phyloP scores from a whole-genome alignment of 352 stramenopile genomes.

The Peronosclerospora sorghi region DNA sequence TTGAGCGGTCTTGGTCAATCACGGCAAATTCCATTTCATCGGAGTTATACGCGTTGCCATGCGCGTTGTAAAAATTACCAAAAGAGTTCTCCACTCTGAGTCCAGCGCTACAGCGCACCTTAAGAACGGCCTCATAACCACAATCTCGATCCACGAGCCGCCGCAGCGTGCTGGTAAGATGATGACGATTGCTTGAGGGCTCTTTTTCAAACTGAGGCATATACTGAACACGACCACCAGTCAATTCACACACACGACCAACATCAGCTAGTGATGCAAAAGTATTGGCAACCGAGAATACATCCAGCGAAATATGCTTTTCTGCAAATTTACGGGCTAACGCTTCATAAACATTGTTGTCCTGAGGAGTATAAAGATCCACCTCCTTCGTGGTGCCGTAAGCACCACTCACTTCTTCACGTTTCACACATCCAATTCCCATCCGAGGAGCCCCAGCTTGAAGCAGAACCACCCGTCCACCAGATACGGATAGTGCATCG shows the following conservation, averaged over 20 bases:
- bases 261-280: constrained; percentile 77
- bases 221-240: constrained; percentile 75
- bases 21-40: constrained; percentile 86
- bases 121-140: constrained; percentile 82
- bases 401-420: constrained; percentile 62
- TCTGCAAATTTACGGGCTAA: constrained; percentile 60
- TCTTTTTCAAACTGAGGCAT: constrained; percentile 84
- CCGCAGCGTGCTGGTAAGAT: constrained; percentile 65
- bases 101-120: constrained; percentile 77
- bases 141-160: constrained; percentile 61
- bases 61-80: constrained; percentile 66
- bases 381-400: constrained; percentile 83
- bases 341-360: constrained; percentile 56
- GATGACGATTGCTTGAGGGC: constrained; percentile 65
- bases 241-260: constrained; percentile 73
- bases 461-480: constrained; percentile 64
- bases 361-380: constrained; percentile 68
- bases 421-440: constrained; percentile 65
- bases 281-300: constrained; percentile 78
- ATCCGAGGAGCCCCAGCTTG: constrained; percentile 63
- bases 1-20: constrained; percentile 77
- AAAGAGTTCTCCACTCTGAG: constrained; percentile 80
- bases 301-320: constrained; percentile 73
- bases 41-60: constrained; percentile 43
- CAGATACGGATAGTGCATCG: constrained; percentile 46